phyloP scores from a whole-genome alignment of 106 monocot genomes.

The Gastrodia elata region DNA sequence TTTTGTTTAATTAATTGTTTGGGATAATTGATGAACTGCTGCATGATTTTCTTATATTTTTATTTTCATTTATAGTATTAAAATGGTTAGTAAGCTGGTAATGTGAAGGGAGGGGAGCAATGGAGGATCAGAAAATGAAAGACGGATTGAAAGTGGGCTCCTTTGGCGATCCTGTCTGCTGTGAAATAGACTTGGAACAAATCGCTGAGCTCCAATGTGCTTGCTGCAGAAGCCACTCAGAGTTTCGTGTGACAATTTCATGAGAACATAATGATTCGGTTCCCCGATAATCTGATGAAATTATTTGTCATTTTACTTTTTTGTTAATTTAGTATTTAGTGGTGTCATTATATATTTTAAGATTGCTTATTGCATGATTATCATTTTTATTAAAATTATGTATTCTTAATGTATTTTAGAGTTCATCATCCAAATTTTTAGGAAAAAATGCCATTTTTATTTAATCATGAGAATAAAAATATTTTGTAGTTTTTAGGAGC shows the following conservation, averaged over 20 bases:
- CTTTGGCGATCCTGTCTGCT: not conserved
- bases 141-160: not conserved
- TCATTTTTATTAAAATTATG: no score
- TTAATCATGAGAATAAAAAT: no score
- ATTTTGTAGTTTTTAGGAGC: no score
- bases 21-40: no score
- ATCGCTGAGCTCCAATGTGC: not conserved
- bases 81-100: not conserved
- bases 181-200: conserved; percentile 1
- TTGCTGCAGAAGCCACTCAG: not conserved
- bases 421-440: no score
- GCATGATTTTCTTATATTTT: no score
- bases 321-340: no score
- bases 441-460: no score
- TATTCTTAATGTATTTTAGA: no score
- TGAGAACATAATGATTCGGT: not conserved
- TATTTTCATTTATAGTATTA: not conserved
- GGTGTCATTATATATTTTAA: no score
- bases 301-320: not conserved
- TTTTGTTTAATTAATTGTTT: no score
- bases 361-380: no score
- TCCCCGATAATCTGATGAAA: not conserved
- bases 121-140: not conserved
- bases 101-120: not conserved
- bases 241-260: not conserved